Conservation (phyloP, 768 basidiomycete genomes). For the Phlegmacium glaucopus region DNA sequence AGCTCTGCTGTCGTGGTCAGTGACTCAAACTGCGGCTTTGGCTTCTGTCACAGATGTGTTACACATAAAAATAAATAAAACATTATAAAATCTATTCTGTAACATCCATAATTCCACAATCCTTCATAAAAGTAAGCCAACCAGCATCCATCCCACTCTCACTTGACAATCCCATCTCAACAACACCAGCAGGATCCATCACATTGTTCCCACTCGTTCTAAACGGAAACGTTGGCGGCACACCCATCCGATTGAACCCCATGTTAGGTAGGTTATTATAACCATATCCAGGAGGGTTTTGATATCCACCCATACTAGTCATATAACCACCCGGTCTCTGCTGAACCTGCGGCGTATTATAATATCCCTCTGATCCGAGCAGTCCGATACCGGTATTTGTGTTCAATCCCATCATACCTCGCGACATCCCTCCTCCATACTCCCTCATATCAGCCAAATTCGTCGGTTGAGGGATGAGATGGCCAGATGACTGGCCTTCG, state of each 20-base stretch:
- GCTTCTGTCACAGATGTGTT: no score
- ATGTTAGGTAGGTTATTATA: no score
- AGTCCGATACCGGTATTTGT: not conserved
- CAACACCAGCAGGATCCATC: slow-evolving; percentile 27
- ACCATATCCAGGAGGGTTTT: no score
- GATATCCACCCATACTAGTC: no score
- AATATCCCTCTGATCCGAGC: no score
- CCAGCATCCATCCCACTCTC: slow-evolving; percentile 45
- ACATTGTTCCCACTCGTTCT: slow-evolving; percentile 2
- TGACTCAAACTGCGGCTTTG: no score
- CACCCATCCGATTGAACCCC: no score
- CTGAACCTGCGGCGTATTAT: not conserved
- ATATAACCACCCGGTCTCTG: no score
- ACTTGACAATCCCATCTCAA: slow-evolving; percentile 42
- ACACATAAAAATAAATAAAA: not conserved
- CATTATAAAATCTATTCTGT: not conserved
- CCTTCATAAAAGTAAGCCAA: slow-evolving; percentile 48
- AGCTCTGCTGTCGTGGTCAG: not conserved
- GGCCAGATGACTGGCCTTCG: no score
- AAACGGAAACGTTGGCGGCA: not conserved
- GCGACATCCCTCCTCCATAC: not conserved
- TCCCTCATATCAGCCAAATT: no score
- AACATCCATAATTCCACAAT: slow-evolving; percentile 45
- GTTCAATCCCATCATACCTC: not conserved
- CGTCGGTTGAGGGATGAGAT: not conserved